Base-by-base conservation (phyloP, 441 rosid species). In the Adansonia rubrostipa region DNA sequence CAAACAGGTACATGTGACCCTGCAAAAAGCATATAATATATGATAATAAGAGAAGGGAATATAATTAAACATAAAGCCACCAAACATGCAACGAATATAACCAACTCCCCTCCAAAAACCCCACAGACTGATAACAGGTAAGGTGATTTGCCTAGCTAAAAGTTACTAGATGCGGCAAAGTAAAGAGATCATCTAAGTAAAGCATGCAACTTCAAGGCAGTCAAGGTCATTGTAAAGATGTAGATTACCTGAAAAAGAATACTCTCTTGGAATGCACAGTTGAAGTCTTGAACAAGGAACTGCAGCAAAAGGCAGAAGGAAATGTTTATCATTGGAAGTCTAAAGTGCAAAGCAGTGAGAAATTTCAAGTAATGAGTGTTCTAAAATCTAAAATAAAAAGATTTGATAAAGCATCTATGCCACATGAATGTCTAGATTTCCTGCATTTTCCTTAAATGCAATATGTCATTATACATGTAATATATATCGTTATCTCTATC, bases 1-100 rank as follows among this genome's bases (percentile, higher is more conserved):
- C 77, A 80, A 96, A 96, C 78, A 96, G 91, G 88, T 94, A 96
- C 97, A 96, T 92, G 77, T 96, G 99, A 70, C 99, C 99, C 99
- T 94, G 93, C 83, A 84, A 65, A 65, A 83, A 33, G 74, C 24
- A 66, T 80, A 72, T 45, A 79, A 74, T 76, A 40, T 73, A 61
- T 42, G 71, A 69, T 22, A 45, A 79, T 20, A 8, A 76, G 67
- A 63, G 70, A 54, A 48, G 19, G 9, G 63, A 62, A 53, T 65
- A 62, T 28, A 45, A 48, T 74, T 50, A 65, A 42, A 33, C 54
- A 13, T 74, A 71, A 19, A 40, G 24, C 72, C 20, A 63, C 1
- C 14, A 68, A 70, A 78, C 63, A 53, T n/a, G 36, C 44, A 13
- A 33, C 14, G 51, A 71, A 66, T 0, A 19, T 61, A 19, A 72